Evolutionary conservation across 257 asterid species (phyloP), one percentile per base, ranked within the genome.

Genomic region (Prunella vulgaris): DNA sequence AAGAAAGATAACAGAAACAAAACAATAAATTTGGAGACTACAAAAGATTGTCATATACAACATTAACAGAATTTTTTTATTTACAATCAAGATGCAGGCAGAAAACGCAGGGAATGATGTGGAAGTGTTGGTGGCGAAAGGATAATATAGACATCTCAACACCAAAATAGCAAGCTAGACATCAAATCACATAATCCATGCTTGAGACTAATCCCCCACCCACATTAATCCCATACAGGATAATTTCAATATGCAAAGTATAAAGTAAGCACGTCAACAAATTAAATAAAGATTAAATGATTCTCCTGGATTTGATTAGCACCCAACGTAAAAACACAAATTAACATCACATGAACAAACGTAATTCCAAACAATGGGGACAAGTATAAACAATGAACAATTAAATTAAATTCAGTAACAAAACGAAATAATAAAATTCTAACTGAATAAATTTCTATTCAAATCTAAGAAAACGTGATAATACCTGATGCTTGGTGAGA

Each of bases 401-500:
- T 51, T 15, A 5, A n/a, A 10, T 12, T 25, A 25, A 25, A 25
- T 25, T 25, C n/a, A n/a, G 28, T 1, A n/a, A 5, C 38, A 49
- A 10, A 32, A 7, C 7, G 21, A 38, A 24, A 38, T 14, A 18
- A 24, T 37, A 6, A 8, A 5, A 3, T 4, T 13, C 5, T 2
- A 14, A 5, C 1, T 48, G 9, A 30, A 17, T 4, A 42, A 28
- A 2, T 37, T 20, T 18, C 0, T 1, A n/a, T 5, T 3, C 18
- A 10, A 60, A 49, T 32, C 10, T 21, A 65, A 54, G 3, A 27
- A 3, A 0, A 40, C 12, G 10, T 7, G 22, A 0, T 0, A 3
- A 57, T 69, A 78, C 82, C 82, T 78, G 82, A 56, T 78, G 79
- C 62, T 78, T 78, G 70, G 82, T 69, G 62, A 78, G 82, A 17